Evolutionary conservation across 148 eudicot species (phyloP), one percentile per base, ranked within the genome.

Genomic region (Selenicereus undatus): DNA sequence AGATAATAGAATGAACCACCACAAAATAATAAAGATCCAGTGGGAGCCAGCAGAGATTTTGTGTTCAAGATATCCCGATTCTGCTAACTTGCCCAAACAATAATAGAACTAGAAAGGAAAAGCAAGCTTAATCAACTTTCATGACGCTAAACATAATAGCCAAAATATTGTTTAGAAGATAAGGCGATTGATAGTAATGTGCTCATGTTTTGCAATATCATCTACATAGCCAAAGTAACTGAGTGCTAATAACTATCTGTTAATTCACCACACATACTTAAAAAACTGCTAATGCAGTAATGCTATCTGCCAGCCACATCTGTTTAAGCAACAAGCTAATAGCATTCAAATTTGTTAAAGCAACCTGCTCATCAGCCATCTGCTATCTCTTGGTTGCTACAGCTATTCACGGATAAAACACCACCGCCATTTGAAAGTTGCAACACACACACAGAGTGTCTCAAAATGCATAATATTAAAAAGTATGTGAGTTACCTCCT

Each of bases 401-500:
- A 48, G 52, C 56, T n/a, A 73, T 39, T 58, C 45, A 24, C 48
- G 12, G 76, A 74, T 26, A 74, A 5, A 24, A 48, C 11, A 24
- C 27, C 68, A 22, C 11, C 27, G 20, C 11, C 68, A 62, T 60
- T 60, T 60, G 66, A n/a, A 32, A 29, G 20, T 24, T 45, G 52
- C 16, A 22, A 71, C 27, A 65, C 43, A 65, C 26, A 70, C 54
- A 39, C 21, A 16, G 27, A 45, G 65, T 50, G 36, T 21, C 52
- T 76, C 22, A 69, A 21, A 12, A n/a, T n/a, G 27, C 42, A 77
- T 13, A 22, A 11, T 7, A 20, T 36, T 39, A 76, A 18, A 10
- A 43, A 58, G 42, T 39, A 48, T 56, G 58, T 27, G 79, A 50
- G 73, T 48, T 84, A 95, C 98, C 98, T 88, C 82, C 93, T 50